Base-by-base conservation (phyloP, 768 basidiomycete genomes). In the Lactarius evosmus region DNA sequence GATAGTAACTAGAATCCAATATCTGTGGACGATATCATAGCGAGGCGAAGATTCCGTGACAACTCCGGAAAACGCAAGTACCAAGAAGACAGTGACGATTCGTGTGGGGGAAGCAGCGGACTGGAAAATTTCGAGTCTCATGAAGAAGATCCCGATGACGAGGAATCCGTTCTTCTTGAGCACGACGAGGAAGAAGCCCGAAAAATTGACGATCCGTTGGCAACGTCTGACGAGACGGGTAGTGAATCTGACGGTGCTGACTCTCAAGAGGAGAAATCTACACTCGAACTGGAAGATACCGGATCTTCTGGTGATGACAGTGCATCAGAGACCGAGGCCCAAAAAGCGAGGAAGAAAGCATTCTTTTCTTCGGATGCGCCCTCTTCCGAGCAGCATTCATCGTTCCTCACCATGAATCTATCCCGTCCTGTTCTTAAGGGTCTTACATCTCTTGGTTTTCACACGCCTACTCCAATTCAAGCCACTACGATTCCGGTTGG, bases 351-450 rank as follows among this genome's bases (percentile, higher is more conserved):
- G 58, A 96, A 97, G 77, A 83, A 85, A 27, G 93, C 91, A 16
- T 98, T 91, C 75, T 98, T 97, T 75, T 88, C 91, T 66, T 81
- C 85, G 1, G 72, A 78, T 46, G 71, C 75, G 53, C 77, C 77
- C 11, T 67, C 76, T 14, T 72, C 80, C 50, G 79, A 85, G 67
- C 72, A 76, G n/a, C 86, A 92, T 69, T 73, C 84, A 38, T 93
- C 95, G 17, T 97, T 97, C 78, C 76, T 93, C 40, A 85, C 89
- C 9, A 95, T 97, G 93, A 96, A 95, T 73, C 82, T 99, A 32
- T 98, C 97, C 1, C 89, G 97, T 32, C 97, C 95, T 1, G 82
- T 98, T 51, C 82, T 97, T 57, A 96, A 95, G 71, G 90, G 95
- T 16, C 77, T 98, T 55, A 88, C 91, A n/a, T 79, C 86, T 7